These are phyloP conservation scores for Stylonectria norvegica DNA, from an alignment of 2,329 filamentous ascomycete genomes.

Conservation along the genomic window DNA sequence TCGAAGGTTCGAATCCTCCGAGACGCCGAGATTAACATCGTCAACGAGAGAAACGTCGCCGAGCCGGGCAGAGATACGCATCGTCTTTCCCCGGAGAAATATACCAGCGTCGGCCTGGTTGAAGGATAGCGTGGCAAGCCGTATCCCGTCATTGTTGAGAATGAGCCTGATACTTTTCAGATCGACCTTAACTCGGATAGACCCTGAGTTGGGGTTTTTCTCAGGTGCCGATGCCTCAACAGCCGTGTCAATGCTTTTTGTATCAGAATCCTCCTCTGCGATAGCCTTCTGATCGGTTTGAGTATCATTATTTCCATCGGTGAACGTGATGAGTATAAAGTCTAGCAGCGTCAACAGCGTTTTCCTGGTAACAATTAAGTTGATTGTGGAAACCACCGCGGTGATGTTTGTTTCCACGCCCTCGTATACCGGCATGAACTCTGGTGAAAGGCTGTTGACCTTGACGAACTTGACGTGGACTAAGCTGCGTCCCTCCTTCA, in stretches of 20 bases:
- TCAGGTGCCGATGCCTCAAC: slow-evolving; percentile 30
- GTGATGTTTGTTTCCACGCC: slow-evolving; percentile 92
- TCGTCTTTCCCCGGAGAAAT: slow-evolving; percentile 78
- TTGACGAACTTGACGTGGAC: slow-evolving; percentile 86
- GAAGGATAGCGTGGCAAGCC: slow-evolving; percentile 86
- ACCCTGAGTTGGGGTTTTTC: slow-evolving; percentile 51
- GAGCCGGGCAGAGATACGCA: slow-evolving; percentile 82
- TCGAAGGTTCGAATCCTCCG: slow-evolving; percentile 74
- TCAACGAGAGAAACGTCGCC: slow-evolving; percentile 88
- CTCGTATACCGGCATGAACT: slow-evolving; percentile 88
- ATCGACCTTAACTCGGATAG: slow-evolving; percentile 90
- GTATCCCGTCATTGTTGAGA: slow-evolving; percentile 95
- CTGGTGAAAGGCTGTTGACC: slow-evolving; percentile 86
- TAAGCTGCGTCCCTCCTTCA: slow-evolving; percentile 72
- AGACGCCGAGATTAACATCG: slow-evolving; percentile 87
- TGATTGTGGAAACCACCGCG: slow-evolving; percentile 90
- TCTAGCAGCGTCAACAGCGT: slow-evolving; percentile 90
- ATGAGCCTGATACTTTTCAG: slow-evolving; percentile 91
- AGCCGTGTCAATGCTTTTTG: slow-evolving; percentile 38
- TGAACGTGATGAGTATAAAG: slow-evolving; percentile 91
- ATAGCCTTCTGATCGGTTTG: slow-evolving; percentile 35
- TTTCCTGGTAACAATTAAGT: slow-evolving; percentile 87
- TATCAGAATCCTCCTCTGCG: slow-evolving; percentile 31
- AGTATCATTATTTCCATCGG: slow-evolving; percentile 53
- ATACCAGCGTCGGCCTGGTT: slow-evolving; percentile 90